A percentile compares a stretch with the other conserved stretches of the same genome.
These are phyloP conservation scores for Pseudopyricularia cyperi DNA, from an alignment of 2,329 filamentous ascomycete genomes.

Conservation along the genomic window DNA sequence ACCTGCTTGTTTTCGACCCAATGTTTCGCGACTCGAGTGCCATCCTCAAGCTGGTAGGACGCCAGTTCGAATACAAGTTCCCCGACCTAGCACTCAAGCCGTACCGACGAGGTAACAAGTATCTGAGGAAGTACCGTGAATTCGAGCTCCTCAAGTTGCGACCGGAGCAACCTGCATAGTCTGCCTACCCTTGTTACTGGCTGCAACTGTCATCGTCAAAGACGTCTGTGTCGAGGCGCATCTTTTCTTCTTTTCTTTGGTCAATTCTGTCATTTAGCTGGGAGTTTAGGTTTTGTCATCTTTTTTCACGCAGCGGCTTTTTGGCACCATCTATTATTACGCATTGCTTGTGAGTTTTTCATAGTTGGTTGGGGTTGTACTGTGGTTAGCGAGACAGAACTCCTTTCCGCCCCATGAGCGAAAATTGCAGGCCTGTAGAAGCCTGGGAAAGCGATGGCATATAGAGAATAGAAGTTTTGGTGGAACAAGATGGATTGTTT, in stretches of 20 bases:
- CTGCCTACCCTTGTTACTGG: neutral
- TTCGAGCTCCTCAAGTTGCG: constrained; percentile 67
- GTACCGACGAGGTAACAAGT: constrained; percentile 58
- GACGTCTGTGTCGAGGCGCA: too few species aligned
- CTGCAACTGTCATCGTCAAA: neutral
- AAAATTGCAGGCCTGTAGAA: neutral
- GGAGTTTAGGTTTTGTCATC: neutral
- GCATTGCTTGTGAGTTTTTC: neutral
- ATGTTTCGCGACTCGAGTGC: constrained; percentile 58
- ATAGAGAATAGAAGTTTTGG: neutral
- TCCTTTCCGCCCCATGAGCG: neutral
- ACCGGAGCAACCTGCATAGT: neutral
- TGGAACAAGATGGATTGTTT: neutral
- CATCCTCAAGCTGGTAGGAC: constrained; percentile 46
- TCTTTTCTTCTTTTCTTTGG: too few species aligned
- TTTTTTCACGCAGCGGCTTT: neutral
- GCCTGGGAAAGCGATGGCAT: neutral
- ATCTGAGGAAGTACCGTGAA: constrained; percentile 56
- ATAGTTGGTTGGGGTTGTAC: neutral
- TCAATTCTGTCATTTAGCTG: neutral
- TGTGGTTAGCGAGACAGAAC: neutral
- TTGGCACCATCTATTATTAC: neutral
- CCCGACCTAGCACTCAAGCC: constrained; percentile 48
- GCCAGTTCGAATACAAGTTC: constrained; percentile 26
- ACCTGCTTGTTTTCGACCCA: constrained; percentile 80